Evolutionary conservation across 345 rosid species (phyloP), one percentile per base, ranked within the genome.

Genomic region (Eucalyptus urophylla): DNA sequence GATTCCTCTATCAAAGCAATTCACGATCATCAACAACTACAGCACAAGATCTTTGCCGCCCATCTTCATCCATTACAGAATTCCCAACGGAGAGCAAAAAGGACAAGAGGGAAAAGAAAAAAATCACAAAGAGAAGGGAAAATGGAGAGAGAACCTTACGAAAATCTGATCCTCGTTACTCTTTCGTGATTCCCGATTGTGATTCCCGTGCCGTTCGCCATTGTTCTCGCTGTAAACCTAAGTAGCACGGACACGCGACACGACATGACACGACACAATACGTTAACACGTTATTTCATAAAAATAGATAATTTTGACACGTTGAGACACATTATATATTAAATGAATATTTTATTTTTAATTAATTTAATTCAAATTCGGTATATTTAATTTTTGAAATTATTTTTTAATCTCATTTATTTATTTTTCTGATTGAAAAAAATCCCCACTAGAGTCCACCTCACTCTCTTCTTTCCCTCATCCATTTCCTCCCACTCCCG

Each of bases 221-320:
- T 56, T 56, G 14, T 24, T 50, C 53, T 50, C 3, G 3, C 3
- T 8, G 0, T 56, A 56, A 56, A 21, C 29, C 1, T 49, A 49
- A 49, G 50, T 49, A 49, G 3, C 15, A 13, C 14, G 6, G 2
- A 13, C 6, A 49, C 6, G 2, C 15, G 6, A 49, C 0, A 47
- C 1, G 5, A 47, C 13, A 49, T 2, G 15, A 13, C 15, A 12
- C 6, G 2, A 49, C 1, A 49, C 15, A 2, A n/a, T n/a, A n/a
- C n/a, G n/a, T 49, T 0, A 0, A 13, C 6, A 5, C 2, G 1
- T 49, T 49, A 49, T 49, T 49, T 49, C 6, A 13, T 49, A 13
- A 49, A 49, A 49, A 49, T 49, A 49, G 6, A 49, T 0, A 49
- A 49, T 14, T 49, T 0, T 0, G 50, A 49, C 16, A 49, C 0